Evolutionary conservation across 805 yeast genomes (phyloP).

Genomic region (Dipodascopsis uninucleata): DNA sequence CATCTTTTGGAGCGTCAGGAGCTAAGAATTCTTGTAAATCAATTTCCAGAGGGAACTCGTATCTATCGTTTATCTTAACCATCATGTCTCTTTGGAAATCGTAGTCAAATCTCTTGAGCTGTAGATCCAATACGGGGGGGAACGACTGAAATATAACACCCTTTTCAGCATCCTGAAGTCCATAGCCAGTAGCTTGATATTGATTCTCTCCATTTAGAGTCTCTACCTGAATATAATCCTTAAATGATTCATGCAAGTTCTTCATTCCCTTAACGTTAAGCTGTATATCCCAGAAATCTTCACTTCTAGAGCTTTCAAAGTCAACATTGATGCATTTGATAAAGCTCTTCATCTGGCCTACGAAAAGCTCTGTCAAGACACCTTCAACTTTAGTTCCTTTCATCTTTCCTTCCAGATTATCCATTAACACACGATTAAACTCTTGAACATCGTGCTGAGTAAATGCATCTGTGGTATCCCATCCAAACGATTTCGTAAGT

Average conservation of each 20-base stretch:
- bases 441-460: conserved; percentile 99
- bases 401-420: conserved; percentile 84
- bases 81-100: conserved; percentile 85
- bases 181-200: conserved; percentile 84
- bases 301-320: conserved; percentile 85
- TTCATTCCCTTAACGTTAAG: conserved; percentile 82
- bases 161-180: conserved; percentile 92
- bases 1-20: conserved; percentile 45
- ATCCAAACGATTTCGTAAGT: conserved; percentile 88
- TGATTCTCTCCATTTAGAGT: conserved; percentile 91
- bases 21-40: conserved; percentile 79
- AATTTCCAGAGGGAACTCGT: conserved; percentile 80
- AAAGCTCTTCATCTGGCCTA: conserved; percentile 94
- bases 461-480: conserved; percentile 94
- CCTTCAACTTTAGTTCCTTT: conserved; percentile 79
- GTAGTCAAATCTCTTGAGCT: conserved; percentile 89
- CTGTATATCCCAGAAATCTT: conserved; percentile 98
- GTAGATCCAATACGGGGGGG: conserved; percentile 91
- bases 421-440: conserved; percentile 91
- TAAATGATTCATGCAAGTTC: conserved; percentile 70
- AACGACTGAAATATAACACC: conserved; percentile 89
- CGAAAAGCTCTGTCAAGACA: conserved; percentile 74
- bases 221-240: conserved; percentile 84
- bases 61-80: conserved; percentile 86
- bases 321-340: conserved; percentile 90